Percentiles rank a stretch among this genome's conserved stretches.
Conservation (phyloP, 2,329 filamentous ascomycete genomes). For the Hortaea werneckii region DNA sequence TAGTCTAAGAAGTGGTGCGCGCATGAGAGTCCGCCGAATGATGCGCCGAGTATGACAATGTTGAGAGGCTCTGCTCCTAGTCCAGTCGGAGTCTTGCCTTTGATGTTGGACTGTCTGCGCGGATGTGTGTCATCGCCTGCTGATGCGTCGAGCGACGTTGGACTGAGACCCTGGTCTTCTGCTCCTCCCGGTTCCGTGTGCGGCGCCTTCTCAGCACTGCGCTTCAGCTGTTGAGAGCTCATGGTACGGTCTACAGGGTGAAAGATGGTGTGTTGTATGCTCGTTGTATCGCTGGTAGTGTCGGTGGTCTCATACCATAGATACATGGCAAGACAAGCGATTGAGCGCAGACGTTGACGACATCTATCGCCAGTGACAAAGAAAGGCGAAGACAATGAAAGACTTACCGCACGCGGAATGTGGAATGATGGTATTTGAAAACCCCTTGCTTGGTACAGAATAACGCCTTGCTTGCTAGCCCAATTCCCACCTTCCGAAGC, state of each 20-base stretch:
- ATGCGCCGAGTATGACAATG: conserved; percentile 30
- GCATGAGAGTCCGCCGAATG: conserved; percentile 28
- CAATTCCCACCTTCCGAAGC: background rate
- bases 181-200: background rate
- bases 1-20: conserved; percentile 28
- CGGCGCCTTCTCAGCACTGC: background rate
- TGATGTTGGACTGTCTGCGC: background rate
- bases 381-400: conserved; percentile 4
- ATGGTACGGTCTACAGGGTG: background rate
- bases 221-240: background rate
- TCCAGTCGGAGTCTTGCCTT: conserved; percentile 7
- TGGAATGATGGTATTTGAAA: background rate
- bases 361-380: background rate
- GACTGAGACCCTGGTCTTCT: background rate
- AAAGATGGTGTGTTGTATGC: too few species aligned
- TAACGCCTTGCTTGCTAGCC: conserved; percentile 1
- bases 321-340: too few species aligned
- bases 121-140: background rate
- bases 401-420: conserved; percentile 1
- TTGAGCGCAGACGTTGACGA: too few species aligned
- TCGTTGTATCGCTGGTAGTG: too few species aligned
- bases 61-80: conserved; percentile 20
- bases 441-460: background rate
- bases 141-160: conserved; percentile 1
- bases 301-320: too few species aligned